Percentiles rank a stretch among this genome's conserved stretches.
phyloP scores from a whole-genome alignment of 495 filamentous ascomycete genomes.

The Daldinia childiae region DNA sequence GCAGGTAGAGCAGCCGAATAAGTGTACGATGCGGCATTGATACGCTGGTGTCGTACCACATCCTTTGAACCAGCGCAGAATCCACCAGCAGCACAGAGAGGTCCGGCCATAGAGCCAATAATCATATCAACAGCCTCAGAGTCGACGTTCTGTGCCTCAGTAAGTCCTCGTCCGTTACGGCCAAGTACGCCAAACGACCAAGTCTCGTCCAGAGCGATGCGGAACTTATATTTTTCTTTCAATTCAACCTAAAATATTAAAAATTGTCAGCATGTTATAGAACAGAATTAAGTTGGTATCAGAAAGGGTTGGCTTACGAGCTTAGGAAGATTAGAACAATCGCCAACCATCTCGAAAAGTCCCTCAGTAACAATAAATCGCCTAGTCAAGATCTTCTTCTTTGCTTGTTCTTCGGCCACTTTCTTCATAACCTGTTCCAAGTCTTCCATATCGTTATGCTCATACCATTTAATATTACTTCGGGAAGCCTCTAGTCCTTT shows the following conservation, averaged over 20 bases:
- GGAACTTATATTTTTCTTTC: conserved; percentile 95
- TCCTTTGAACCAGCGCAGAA: conserved; percentile 93
- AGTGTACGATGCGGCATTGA: conserved; percentile 88
- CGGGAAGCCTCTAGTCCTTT: conserved; percentile 93
- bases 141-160: conserved; percentile 96
- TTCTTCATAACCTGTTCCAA: conserved; percentile 85
- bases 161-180: conserved; percentile 87
- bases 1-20: conserved; percentile 95
- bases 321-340: conserved; percentile 83
- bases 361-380: conserved; percentile 97
- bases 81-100: conserved; percentile 89
- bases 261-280: not conserved
- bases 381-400: conserved; percentile 83
- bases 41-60: conserved; percentile 94
- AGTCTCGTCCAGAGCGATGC: conserved; percentile 95
- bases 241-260: conserved; percentile 72
- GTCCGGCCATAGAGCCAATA: conserved; percentile 85
- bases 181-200: conserved; percentile 96
- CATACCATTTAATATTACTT: conserved; percentile 90
- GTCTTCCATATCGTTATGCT: conserved; percentile 96
- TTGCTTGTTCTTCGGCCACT: conserved; percentile 84
- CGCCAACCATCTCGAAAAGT: conserved; percentile 89
- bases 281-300: not conserved
- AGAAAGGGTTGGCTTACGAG: conserved; percentile 64
- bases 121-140: conserved; percentile 93